Evolutionary conservation across 306 rosid genomes (phyloP), one percentile per base, ranked within the genome.

Genomic region (Echinosophora koreensis): DNA sequence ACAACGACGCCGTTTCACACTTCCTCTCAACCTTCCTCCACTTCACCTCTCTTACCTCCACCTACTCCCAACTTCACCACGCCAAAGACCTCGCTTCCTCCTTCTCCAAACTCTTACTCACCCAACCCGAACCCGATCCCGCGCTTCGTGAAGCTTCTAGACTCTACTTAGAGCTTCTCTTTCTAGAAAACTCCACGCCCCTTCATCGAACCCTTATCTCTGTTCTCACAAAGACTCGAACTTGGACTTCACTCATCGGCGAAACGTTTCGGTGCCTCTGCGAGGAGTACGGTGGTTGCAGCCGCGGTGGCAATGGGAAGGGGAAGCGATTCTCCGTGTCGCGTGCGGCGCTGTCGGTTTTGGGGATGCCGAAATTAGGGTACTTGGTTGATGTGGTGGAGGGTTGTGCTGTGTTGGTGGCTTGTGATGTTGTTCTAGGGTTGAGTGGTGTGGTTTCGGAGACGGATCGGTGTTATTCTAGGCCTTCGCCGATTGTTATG

Each of bases 401-500:
- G 39, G 78, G 82, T 27, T 92, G 97, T 65, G 89, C 97, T 8
- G 69, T 88, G 50, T 55, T 90, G 76, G 86, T 91, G 0, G 92
- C 97, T 56, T 34, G 77, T 34, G 97, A 91, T 39, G 81, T 81
- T 0, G 86, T 89, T 51, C 57, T 65, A 3, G 82, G 97, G 64
- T 83, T 95, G 67, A 72, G 69, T 28, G 73, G 35, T 2, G 88
- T 91, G n/a, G 76, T 95, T 77, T 84, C 52, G 14, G 98, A 92
- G 87, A 86, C 88, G 0, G 66, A 58, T 75, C 89, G 72, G 17
- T 75, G 59, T 49, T 22, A 22, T 22, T 87, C 87, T 37, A 75
- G 97, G 27, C 98, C 99, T 64, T 95, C 99, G 1, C 97, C 99
- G 9, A 86, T 92, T 62, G 97, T 88, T 0, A 89, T 95, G 97